Percentiles rank a stretch among this genome's conserved stretches.
Conservation (phyloP, 208 protist genomes). For the Trypanosomatidae sp. region DNA sequence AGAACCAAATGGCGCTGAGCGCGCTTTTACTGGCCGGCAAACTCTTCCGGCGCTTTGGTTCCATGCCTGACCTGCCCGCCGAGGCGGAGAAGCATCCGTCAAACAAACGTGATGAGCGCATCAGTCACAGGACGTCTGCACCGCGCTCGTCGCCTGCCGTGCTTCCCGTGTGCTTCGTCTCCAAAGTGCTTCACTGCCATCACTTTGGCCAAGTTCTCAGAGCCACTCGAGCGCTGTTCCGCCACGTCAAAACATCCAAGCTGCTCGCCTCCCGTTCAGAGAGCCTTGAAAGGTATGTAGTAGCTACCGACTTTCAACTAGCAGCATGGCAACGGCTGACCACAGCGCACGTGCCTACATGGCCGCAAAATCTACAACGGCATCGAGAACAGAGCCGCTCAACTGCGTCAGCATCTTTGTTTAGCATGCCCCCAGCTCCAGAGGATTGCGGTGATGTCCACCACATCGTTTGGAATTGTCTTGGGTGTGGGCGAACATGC, state of each 20-base stretch:
- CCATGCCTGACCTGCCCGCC: neutral
- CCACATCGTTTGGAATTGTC: constrained; percentile 60
- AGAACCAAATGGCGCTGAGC: constrained; percentile 78
- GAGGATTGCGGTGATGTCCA: constrained; percentile 30
- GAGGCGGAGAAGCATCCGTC: neutral
- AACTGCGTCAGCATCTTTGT: constrained; percentile 10
- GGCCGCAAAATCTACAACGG: neutral
- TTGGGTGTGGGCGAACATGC: constrained; percentile 47
- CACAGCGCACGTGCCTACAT: neutral
- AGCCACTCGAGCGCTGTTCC: constrained; percentile 37
- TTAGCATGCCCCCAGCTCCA: constrained; percentile 42
- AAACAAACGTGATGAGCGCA: neutral
- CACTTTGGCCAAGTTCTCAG: constrained; percentile 43
- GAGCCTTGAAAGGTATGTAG: constrained; percentile 62
- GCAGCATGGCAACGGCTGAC: constrained; percentile 6
- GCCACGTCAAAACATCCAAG: constrained; percentile 36
- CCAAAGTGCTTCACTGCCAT: constrained; percentile 56
- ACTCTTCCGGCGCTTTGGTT: constrained; percentile 34
- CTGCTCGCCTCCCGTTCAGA: constrained; percentile 37
- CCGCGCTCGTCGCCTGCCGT: neutral
- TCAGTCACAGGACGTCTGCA: neutral
- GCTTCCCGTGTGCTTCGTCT: constrained; percentile 55
- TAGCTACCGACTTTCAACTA: constrained; percentile 35
- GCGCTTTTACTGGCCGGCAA: constrained; percentile 47
- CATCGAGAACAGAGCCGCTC: neutral